Evolutionary conservation across 164 flowering plant species (phyloP).

Genomic region (Chimonanthus praecox): DNA sequence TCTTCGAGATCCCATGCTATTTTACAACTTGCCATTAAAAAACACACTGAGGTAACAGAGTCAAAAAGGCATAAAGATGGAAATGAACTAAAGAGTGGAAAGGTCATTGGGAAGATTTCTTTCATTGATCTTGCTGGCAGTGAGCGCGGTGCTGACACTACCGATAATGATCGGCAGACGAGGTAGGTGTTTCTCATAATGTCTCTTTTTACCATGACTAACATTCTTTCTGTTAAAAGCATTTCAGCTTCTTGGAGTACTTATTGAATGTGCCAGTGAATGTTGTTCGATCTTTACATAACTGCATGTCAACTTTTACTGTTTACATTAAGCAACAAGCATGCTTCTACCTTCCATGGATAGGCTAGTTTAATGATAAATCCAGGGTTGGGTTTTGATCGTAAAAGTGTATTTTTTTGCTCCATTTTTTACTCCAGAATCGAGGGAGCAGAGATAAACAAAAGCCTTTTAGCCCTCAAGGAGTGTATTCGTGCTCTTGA

Average conservation of each 20-base stretch:
- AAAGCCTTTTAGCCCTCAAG: slow-evolving; percentile 97
- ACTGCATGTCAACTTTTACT: neutral
- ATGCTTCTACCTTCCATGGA: neutral
- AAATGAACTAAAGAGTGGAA: slow-evolving; percentile 56
- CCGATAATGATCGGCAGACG: slow-evolving; percentile 96
- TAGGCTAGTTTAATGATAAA: neutral
- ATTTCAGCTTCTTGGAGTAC: neutral
- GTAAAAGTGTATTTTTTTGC: neutral
- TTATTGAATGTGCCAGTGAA: neutral
- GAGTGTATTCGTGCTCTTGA: slow-evolving; percentile 99
- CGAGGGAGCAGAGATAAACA: slow-evolving; percentile 99
- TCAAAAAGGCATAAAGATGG: slow-evolving; percentile 68
- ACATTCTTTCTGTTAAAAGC: neutral
- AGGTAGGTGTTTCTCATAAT: slow-evolving; percentile 34
- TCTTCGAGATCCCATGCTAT: slow-evolving; percentile 99
- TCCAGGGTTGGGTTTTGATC: neutral
- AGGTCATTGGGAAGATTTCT: slow-evolving; percentile 90
- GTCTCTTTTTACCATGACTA: no score
- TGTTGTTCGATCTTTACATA: neutral
- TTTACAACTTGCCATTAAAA: slow-evolving; percentile 83
- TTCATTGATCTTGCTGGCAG: slow-evolving; percentile 99
- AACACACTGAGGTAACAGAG: slow-evolving; percentile 73
- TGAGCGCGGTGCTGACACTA: slow-evolving; percentile 99
- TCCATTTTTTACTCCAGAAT: slow-evolving; percentile 41
- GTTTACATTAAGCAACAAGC: neutral